Percentiles rank a stretch among this genome's conserved stretches.
Evolutionary conservation across 257 asterid species (phyloP).

Genomic region (Nicotiana benthamiana): DNA sequence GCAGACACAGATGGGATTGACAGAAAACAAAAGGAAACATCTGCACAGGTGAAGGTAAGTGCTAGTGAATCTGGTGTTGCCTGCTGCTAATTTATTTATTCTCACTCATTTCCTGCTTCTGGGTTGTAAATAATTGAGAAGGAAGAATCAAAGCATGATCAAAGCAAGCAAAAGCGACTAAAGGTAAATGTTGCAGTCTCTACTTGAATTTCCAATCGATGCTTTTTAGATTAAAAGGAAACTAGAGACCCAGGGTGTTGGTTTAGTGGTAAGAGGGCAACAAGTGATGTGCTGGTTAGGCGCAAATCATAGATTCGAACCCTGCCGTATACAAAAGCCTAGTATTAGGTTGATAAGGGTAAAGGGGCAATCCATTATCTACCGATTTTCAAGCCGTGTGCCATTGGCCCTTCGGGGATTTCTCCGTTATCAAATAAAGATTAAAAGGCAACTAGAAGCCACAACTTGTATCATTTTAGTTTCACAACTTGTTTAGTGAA

Average conservation of each 20-base stretch:
- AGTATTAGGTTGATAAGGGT: no score
- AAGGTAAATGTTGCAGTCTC: conserved; percentile 40
- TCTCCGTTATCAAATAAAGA: neutral
- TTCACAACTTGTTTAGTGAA: neutral
- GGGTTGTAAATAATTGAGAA: conserved; percentile 28
- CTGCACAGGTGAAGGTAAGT: neutral
- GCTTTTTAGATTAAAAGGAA: neutral
- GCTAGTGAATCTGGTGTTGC: neutral
- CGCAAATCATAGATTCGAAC: no score
- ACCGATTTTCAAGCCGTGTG: no score
- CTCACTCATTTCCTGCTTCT: conserved; percentile 6
- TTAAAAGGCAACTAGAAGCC: neutral
- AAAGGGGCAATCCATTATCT: no score
- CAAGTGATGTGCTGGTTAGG: no score
- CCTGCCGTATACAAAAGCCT: no score
- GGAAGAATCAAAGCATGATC: conserved; percentile 22
- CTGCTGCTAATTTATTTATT: neutral
- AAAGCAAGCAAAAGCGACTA: conserved; percentile 46
- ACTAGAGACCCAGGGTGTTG: neutral
- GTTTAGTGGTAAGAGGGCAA: no score
- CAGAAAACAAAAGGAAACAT: conserved; percentile 2
- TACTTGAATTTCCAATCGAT: neutral
- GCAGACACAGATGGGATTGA: conserved; percentile 16
- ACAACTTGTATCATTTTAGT: neutral
- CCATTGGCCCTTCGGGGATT: no score